Percentiles rank a stretch among this genome's conserved stretches.
Evolutionary conservation across 305 asterid species (phyloP).

Genomic region (Fraxinus velutina): DNA sequence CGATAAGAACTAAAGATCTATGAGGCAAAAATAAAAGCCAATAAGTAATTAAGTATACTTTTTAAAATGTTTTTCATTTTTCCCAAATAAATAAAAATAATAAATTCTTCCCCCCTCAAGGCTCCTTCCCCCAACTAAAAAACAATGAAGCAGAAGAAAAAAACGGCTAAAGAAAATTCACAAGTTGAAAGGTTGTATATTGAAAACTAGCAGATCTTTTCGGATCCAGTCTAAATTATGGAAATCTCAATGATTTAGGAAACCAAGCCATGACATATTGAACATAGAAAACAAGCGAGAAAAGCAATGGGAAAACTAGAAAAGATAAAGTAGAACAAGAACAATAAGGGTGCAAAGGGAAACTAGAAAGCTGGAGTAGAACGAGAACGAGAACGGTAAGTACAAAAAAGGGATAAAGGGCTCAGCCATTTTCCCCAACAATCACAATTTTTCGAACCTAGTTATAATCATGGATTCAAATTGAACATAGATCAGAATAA

Average conservation of each 20-base stretch:
- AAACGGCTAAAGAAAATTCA: not conserved
- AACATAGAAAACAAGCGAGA: not conserved
- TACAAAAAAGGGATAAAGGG: not conserved
- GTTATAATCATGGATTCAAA: not conserved
- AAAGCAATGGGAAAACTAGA: not conserved
- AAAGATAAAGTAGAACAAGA: not conserved
- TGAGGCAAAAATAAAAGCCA: constrained; percentile 10
- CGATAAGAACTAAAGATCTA: constrained; percentile 26
- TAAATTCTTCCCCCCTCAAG: not conserved
- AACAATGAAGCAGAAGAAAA: not conserved
- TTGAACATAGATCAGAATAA: not conserved
- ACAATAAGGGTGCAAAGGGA: not conserved
- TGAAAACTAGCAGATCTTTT: not conserved
- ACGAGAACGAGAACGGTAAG: not conserved
- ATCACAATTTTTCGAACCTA: not conserved
- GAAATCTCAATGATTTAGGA: not conserved
- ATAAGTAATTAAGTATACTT: not conserved
- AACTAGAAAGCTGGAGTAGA: not conserved
- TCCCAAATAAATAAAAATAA: not conserved
- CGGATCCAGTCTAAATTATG: not conserved
- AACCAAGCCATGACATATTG: not conserved
- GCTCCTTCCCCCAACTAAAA: not conserved
- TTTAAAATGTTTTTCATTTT: not conserved
- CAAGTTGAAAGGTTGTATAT: not conserved
- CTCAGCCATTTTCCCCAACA: not conserved